phyloP scores from a whole-genome alignment of 208 protist genomes.

The Angomonas deanei region DNA sequence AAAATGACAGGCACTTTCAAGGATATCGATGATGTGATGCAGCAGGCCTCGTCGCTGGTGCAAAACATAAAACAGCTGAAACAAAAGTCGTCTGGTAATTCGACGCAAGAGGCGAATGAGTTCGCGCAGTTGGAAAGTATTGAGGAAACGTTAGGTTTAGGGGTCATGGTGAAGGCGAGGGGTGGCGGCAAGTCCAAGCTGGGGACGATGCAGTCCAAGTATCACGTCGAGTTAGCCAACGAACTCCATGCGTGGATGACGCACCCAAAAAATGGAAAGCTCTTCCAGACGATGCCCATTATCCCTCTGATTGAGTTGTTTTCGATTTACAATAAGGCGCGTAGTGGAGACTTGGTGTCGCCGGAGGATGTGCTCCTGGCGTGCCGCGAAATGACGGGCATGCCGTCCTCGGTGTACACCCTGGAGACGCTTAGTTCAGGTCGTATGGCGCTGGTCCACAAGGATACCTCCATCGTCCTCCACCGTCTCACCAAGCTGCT shows the following conservation, averaged over 20 bases:
- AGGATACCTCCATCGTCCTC: conserved; percentile 53
- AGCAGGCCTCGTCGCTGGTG: conserved; percentile 66
- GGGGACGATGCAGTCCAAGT: conserved; percentile 14
- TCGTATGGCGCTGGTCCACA: conserved; percentile 58
- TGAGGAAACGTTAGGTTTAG: conserved; percentile 76
- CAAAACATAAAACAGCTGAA: conserved; percentile 53
- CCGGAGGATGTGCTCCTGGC: conserved; percentile 69
- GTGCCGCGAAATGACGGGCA: conserved; percentile 42
- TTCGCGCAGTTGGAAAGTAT: conserved; percentile 66
- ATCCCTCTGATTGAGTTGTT: conserved; percentile 82
- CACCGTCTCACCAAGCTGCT: conserved; percentile 36
- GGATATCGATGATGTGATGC: conserved; percentile 85
- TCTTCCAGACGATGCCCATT: conserved; percentile 68
- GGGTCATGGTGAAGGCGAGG: conserved; percentile 36
- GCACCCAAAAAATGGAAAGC: conserved; percentile 60
- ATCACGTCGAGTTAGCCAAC: conserved; percentile 52
- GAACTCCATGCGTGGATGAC: conserved; percentile 84
- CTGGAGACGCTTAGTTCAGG: conserved; percentile 66
- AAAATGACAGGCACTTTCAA: conserved; percentile 49
- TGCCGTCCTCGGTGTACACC: conserved; percentile 31
- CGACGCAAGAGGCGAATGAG: conserved; percentile 24
- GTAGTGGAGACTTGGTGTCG: conserved; percentile 69
- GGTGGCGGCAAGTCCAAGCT: background rate
- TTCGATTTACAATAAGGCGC: conserved; percentile 79
- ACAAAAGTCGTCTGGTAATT: conserved; percentile 21